Base-by-base conservation (phyloP, 495 filamentous ascomycete genomes). In the Hypoxylon perforatum region DNA sequence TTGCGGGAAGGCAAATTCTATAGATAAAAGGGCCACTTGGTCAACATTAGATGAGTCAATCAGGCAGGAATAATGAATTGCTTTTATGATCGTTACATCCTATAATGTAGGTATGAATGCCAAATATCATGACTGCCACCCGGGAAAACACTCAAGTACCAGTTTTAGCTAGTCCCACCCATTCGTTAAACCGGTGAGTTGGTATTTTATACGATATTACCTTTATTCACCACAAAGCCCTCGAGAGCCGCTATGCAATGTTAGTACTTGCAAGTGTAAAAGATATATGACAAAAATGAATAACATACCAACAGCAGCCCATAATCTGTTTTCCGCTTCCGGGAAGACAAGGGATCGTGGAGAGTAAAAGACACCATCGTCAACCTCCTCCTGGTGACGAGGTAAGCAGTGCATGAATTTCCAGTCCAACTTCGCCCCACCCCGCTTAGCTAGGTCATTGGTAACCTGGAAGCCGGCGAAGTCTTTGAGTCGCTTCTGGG, bases 341-440 rank as follows among this genome's bases (percentile, higher is more conserved):
- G 85, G 86, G 79, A 97, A 99, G 17, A 97, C 95, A 50, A 99
- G 78, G 28, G 89, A 93, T 66, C 90, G 84, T 0, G 81, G 77
- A 33, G 90, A 87, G 73, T 98, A 97, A 73, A 98, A 97, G 1
- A 99, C 94, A 70, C 92, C 93, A 75, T 99, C 94, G 54, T 86
- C 88, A 8, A 98, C 95, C 79, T 99, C 95, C 78, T 99, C 94
- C 0, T 84, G 86, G 69, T 99, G 93, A 51, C 95, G 85, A n/a
- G 95, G 95, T 51, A 99, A 77, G 74, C 95, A 99, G 83, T 99
- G 95, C 95, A 99, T 97, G 73, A 98, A 99, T 78, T 91, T 93
- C 95, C 95, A 99, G 60, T 84, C 82, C 30, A 90, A 83, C 74
- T 96, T 96, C 11, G 95, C 95, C 28, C 92, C 92, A 39, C 94